Percentiles rank a stretch among this genome's conserved stretches.
These are phyloP conservation scores for Chrysanthemum makinoi DNA, from an alignment of 129 eudicot species.

Conservation along the genomic window DNA sequence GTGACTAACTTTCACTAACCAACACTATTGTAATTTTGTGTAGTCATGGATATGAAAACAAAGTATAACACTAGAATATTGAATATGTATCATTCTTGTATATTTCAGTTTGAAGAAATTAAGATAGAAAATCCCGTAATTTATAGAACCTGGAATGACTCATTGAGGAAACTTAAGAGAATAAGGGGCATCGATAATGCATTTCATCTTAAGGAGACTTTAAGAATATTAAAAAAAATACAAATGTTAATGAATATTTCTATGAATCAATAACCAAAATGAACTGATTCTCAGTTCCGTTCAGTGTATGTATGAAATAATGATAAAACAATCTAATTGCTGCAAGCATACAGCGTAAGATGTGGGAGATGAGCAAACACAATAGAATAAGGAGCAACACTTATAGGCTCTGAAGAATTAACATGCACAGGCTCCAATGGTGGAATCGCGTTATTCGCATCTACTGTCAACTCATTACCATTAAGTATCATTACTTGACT, in stretches of 20 bases:
- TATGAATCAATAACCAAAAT: constrained; percentile 31
- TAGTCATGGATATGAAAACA: constrained; percentile 30
- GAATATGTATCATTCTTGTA: constrained; percentile 30
- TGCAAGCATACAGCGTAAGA: constrained; percentile 63
- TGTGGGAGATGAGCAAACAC: constrained; percentile 69
- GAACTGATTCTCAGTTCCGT: constrained; percentile 44
- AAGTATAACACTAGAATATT: constrained; percentile 26
- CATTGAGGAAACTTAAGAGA: not conserved
- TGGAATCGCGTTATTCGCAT: constrained; percentile 58
- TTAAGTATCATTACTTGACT: constrained; percentile 83
- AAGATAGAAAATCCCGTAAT: constrained; percentile 6
- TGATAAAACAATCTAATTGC: constrained; percentile 23
- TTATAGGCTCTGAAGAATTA: constrained; percentile 53
- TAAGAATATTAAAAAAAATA: not conserved
- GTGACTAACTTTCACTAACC: constrained; percentile 44
- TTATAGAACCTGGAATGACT: not conserved
- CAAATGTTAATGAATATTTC: not conserved
- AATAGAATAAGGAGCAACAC: constrained; percentile 68
- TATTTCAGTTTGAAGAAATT: constrained; percentile 11
- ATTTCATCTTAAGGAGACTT: constrained; percentile 5
- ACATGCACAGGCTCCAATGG: constrained; percentile 48
- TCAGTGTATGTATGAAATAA: constrained; percentile 11
- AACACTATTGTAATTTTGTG: constrained; percentile 35
- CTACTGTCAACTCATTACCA: constrained; percentile 46
- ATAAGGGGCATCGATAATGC: not conserved